A percentile compares a stretch with the other conserved stretches of the same genome.
These are phyloP conservation scores for Phytophthora lateralis DNA, from an alignment of 352 stramenopile genomes.

Conservation along the genomic window DNA sequence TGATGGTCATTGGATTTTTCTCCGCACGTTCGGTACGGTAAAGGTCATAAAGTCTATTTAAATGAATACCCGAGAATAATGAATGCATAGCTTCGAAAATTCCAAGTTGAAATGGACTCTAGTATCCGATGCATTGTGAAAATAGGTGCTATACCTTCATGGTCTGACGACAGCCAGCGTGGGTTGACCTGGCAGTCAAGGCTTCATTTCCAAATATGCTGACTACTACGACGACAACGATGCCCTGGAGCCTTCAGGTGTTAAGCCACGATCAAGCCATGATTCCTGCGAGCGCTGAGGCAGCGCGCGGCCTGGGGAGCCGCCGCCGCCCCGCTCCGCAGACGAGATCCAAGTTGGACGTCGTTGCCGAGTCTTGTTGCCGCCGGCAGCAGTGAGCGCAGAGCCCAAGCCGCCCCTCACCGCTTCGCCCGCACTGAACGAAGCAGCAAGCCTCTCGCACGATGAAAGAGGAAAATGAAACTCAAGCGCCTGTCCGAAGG, in stretches of 20 bases:
- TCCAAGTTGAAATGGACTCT: background rate
- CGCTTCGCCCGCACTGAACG: constrained; percentile 25
- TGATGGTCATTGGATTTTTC: constrained; percentile 30
- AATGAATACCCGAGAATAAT: background rate
- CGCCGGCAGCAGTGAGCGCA: constrained; percentile 27
- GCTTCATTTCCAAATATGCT: constrained; percentile 40
- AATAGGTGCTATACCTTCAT: constrained; percentile 3
- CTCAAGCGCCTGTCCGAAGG: constrained; percentile 8
- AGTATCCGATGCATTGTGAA: background rate
- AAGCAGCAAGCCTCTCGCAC: constrained; percentile 24
- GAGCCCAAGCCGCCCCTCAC: constrained; percentile 24
- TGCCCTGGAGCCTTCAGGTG: constrained; percentile 15
- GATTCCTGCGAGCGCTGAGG: constrained; percentile 27
- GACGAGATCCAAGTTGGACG: constrained; percentile 32
- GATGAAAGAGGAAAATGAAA: constrained; percentile 30
- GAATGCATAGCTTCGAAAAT: background rate
- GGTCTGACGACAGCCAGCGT: background rate
- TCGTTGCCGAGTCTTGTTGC: constrained; percentile 26
- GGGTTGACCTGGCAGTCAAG: constrained; percentile 22
- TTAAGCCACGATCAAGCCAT: constrained; percentile 16
- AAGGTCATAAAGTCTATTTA: background rate
- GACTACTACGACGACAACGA: constrained; percentile 11
- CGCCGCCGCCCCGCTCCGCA: constrained; percentile 25
- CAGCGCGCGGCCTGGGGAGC: constrained; percentile 28
- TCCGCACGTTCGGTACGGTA: constrained; percentile 24